Evolutionary conservation across 2,329 filamentous ascomycete species (phyloP), one percentile per base, ranked within the genome.

Genomic region (Dichotomopilus funicola): DNA sequence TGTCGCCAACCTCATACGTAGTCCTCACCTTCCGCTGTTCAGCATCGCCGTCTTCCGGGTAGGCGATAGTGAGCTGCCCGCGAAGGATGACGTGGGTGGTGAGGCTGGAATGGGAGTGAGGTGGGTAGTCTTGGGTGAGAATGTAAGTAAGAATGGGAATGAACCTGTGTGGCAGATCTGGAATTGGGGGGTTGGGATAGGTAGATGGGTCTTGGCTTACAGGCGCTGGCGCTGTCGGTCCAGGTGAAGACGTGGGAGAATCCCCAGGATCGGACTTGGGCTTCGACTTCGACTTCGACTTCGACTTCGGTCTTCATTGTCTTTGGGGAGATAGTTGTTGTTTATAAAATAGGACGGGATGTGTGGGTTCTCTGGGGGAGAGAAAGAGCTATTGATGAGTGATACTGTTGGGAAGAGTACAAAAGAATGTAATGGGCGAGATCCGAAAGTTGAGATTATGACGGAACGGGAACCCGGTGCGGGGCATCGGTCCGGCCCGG

Each of bases 191-290:
- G 31, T 46, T 46, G 44, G 31, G 8, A 31, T 46, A 35, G 44
- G 5, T 6, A 19, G 34, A 8, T 27, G 19, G 19, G 19, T 27
- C 19, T 8, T 5, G n/a, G 50, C 27, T 67, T 77, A 88, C 85
- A 84, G 1, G 60, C 48, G 13, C 51, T 53, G 11, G 54, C 81
- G 27, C 75, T 72, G 69, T 89, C 87, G 6, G 78, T 83, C 86
- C 86, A 89, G 2, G 85, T 88, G 61, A 88, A 88, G 65, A 88
- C 85, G 49, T 83, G 75, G 2, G 68, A 62, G 66, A 89, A 90
- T 1, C 86, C 86, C 86, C 86, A 89, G 1, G 79, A 81, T 38
- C 76, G 76, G 33, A 89, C 86, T 64, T 87, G 73, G 49, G 73
- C 71, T 67, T 89, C 85, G 40, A 74, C 73, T 42, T 80, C 74